A percentile compares a stretch with the other conserved stretches of the same genome.
Evolutionary conservation across 2,329 filamentous ascomycete genomes (phyloP).

Genomic region (Colletotrichum sp.): DNA sequence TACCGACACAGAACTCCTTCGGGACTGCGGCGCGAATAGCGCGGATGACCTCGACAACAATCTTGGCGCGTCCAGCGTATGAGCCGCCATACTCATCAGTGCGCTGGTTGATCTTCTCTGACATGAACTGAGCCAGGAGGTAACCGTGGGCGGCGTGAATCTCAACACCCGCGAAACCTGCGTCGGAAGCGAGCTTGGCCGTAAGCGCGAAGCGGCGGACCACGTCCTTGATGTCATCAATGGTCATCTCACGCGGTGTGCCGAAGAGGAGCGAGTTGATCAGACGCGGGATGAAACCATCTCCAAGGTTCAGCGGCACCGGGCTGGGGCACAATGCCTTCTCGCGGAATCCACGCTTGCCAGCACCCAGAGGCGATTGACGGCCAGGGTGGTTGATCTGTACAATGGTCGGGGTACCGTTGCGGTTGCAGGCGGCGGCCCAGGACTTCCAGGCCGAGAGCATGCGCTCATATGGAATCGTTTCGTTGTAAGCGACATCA

Average conservation of each 20-base stretch:
- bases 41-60: slow-evolving; percentile 56
- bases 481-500: slow-evolving; percentile 39
- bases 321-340: slow-evolving; percentile 50
- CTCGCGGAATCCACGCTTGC: slow-evolving; percentile 35
- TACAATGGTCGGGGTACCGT: slow-evolving; percentile 43
- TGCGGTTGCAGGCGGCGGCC: slow-evolving; percentile 32
- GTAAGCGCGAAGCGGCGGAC: slow-evolving; percentile 57
- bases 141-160: slow-evolving; percentile 62
- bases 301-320: slow-evolving; percentile 46
- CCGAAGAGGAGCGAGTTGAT: slow-evolving; percentile 47
- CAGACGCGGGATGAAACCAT: slow-evolving; percentile 36
- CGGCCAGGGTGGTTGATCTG: slow-evolving; percentile 54
- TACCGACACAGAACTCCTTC: slow-evolving; percentile 50
- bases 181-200: slow-evolving; percentile 50
- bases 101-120: slow-evolving; percentile 52
- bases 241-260: slow-evolving; percentile 61
- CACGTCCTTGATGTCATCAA: slow-evolving; percentile 57
- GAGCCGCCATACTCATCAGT: slow-evolving; percentile 62
- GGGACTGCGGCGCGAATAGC: slow-evolving; percentile 43
- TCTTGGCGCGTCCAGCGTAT: slow-evolving; percentile 49
- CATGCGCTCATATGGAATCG: slow-evolving; percentile 29
- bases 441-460: slow-evolving; percentile 43
- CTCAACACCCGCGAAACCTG: slow-evolving; percentile 52
- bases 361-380: slow-evolving; percentile 44
- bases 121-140: slow-evolving; percentile 61